Conservation (phyloP, 441 rosid genomes). For the Biscutella laevigata region DNA sequence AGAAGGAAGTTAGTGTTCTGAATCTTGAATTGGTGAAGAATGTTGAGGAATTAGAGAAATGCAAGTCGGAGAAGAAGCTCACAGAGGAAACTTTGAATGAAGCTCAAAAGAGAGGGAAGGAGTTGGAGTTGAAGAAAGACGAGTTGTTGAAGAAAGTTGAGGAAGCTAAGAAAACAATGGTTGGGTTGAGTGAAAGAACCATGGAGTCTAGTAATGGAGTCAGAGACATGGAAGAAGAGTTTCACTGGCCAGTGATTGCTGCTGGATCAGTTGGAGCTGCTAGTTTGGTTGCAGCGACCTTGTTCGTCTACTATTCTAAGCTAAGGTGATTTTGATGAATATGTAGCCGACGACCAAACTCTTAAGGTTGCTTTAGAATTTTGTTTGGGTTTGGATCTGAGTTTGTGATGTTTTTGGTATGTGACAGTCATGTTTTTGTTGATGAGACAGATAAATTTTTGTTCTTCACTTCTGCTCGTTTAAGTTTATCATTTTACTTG, state of each 20-base stretch:
- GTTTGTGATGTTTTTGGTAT: conserved; percentile 14
- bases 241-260: conserved; percentile 38
- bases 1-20: conserved; percentile 36
- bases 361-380: conserved; percentile 23
- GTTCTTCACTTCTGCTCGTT: background rate
- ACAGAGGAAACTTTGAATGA: conserved; percentile 24
- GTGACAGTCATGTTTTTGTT: conserved; percentile 10
- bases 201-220: conserved; percentile 31
- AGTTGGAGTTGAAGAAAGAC: conserved; percentile 30
- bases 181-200: conserved; percentile 33
- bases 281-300: conserved; percentile 38
- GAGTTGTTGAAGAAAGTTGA: conserved; percentile 36
- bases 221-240: conserved; percentile 22
- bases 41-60: conserved; percentile 28
- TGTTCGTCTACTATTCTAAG: conserved; percentile 38
- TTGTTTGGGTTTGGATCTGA: conserved; percentile 20
- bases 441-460: too few species aligned
- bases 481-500: background rate
- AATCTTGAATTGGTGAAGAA: conserved; percentile 29
- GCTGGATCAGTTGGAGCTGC: conserved; percentile 41
- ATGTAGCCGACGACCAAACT: conserved; percentile 18
- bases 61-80: conserved; percentile 27
- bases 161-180: conserved; percentile 31
- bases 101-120: conserved; percentile 31
- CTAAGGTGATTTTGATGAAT: conserved; percentile 24